A percentile compares a stretch with the other conserved stretches of the same genome.
These are phyloP conservation scores for Fusarium citri DNA, from an alignment of 2,329 filamentous ascomycete genomes.

Conservation along the genomic window DNA sequence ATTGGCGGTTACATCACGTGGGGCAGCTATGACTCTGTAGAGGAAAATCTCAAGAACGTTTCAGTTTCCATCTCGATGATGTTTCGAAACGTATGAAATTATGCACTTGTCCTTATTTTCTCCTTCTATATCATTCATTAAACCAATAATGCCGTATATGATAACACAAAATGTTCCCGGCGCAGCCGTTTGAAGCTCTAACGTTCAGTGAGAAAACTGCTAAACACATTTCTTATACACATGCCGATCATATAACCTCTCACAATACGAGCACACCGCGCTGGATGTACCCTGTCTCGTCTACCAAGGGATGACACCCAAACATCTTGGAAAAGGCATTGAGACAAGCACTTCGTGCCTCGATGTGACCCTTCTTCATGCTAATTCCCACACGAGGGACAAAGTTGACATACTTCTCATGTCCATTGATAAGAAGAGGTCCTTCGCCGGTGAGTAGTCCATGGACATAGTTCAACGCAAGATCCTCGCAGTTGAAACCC, in stretches of 20 bases:
- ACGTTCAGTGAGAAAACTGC: not conserved
- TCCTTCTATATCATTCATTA: not conserved
- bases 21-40: conserved; percentile 9
- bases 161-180: not conserved
- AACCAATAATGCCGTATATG: not conserved
- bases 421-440: conserved; percentile 51
- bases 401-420: conserved; percentile 49
- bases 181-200: not conserved
- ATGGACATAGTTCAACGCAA: conserved; percentile 54
- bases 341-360: conserved; percentile 51
- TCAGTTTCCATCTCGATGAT: not conserved
- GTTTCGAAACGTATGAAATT: not conserved
- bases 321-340: conserved; percentile 52
- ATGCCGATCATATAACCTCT: not conserved
- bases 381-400: conserved; percentile 51
- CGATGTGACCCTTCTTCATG: conserved; percentile 49
- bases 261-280: conserved; percentile 48
- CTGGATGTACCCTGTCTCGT: conserved; percentile 51
- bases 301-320: conserved; percentile 51
- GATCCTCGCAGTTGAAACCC: conserved; percentile 56
- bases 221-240: not conserved
- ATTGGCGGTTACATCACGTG: conserved; percentile 36
- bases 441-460: conserved; percentile 51
- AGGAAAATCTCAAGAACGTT: not conserved
- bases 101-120: not conserved